Percentiles rank a stretch among this genome's conserved stretches.
phyloP scores from a whole-genome alignment of 306 rosid species.

The Alnus glutinosa region DNA sequence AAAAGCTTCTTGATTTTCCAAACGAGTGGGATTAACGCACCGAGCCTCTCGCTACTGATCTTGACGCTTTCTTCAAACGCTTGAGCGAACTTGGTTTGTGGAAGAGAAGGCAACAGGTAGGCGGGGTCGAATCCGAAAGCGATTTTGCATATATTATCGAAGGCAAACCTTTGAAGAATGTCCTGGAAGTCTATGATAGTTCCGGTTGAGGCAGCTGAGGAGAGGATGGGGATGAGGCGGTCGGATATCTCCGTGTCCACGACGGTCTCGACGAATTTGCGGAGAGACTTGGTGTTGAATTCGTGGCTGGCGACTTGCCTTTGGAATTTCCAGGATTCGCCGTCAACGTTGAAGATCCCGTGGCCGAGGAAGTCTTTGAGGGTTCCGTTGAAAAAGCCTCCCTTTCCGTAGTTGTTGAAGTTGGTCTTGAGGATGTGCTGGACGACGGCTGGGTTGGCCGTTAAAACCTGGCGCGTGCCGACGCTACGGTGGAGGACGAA shows the following conservation, averaged over 20 bases:
- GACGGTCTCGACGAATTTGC: conserved; percentile 56
- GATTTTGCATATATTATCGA: too few relatives aligned
- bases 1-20: conserved; percentile 51
- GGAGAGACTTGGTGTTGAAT: conserved; percentile 51
- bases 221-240: conserved; percentile 10
- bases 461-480: conserved; percentile 42
- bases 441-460: conserved; percentile 61
- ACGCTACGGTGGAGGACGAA: conserved; percentile 46
- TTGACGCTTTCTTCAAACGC: background rate
- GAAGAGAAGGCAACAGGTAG: too few relatives aligned
- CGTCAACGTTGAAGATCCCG: conserved; percentile 64
- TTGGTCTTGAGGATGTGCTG: conserved; percentile 66
- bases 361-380: conserved; percentile 62
- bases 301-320: conserved; percentile 59
- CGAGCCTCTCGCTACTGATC: conserved; percentile 44
- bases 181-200: background rate
- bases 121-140: too few relatives aligned
- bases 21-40: background rate
- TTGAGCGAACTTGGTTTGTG: too few relatives aligned
- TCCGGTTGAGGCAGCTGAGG: background rate
- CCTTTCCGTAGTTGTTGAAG: conserved; percentile 58
- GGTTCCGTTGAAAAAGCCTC: conserved; percentile 12
- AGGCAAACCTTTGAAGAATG: too few relatives aligned
- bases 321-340: conserved; percentile 59
- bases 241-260: conserved; percentile 56